These are phyloP conservation scores for Zygosaccharomyces pseudobailii DNA, from an alignment of 1,139 yeast genomes.

Conservation along the genomic window DNA sequence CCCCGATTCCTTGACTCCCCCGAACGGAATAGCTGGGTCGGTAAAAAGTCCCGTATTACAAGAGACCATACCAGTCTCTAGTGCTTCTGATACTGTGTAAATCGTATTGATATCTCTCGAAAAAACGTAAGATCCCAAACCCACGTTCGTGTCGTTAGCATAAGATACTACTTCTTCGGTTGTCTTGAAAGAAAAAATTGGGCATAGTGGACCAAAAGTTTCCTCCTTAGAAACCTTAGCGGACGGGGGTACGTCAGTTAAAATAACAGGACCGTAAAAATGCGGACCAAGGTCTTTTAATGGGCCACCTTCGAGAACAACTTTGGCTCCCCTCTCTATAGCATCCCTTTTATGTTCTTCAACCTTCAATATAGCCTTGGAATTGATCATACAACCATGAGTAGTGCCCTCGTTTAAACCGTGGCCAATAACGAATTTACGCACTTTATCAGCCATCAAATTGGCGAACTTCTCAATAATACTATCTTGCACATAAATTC, in stretches of 20 bases:
- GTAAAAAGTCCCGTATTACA: slow-evolving; percentile 70
- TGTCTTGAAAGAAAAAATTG: slow-evolving; percentile 58
- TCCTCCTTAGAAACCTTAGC: slow-evolving; percentile 69
- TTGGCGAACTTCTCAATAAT: slow-evolving; percentile 57
- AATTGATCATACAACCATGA: slow-evolving; percentile 80
- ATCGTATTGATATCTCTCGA: slow-evolving; percentile 59
- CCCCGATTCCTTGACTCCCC: slow-evolving; percentile 77
- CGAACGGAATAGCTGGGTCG: slow-evolving; percentile 71
- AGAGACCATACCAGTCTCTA: slow-evolving; percentile 80
- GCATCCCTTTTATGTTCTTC: slow-evolving; percentile 73
- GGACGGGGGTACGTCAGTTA: slow-evolving; percentile 57
- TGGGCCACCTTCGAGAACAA: slow-evolving; percentile 61
- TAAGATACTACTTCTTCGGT: slow-evolving; percentile 63
- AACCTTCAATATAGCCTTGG: slow-evolving; percentile 62
- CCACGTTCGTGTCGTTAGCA: slow-evolving; percentile 69
- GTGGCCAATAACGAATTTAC: slow-evolving; percentile 59
- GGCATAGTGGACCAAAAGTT: slow-evolving; percentile 89
- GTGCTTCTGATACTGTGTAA: slow-evolving; percentile 62
- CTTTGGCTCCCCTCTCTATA: slow-evolving; percentile 60
- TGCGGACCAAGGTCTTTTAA: slow-evolving; percentile 64
- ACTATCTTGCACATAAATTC: slow-evolving; percentile 60
- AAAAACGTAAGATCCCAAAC: slow-evolving; percentile 78
- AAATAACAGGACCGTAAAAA: slow-evolving; percentile 73
- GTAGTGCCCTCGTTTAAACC: slow-evolving; percentile 64
- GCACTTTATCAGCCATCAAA: slow-evolving; percentile 49